These are phyloP conservation scores for Betula pendula DNA, from an alignment of 306 rosid species.

Conservation along the genomic window DNA sequence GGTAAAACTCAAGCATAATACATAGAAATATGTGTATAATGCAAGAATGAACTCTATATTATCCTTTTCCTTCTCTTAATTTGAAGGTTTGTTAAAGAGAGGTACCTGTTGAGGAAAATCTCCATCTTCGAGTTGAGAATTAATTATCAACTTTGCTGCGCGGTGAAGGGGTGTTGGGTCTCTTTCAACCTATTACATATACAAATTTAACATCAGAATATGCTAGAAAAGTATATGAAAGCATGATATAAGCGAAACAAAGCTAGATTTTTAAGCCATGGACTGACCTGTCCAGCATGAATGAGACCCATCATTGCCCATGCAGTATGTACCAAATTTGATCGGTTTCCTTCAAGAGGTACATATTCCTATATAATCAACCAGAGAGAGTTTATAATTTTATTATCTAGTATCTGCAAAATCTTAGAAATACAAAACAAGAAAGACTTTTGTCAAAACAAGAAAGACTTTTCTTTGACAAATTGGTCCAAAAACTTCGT, in stretches of 20 bases:
- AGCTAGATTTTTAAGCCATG: background rate
- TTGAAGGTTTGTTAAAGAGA: background rate
- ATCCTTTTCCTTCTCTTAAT: background rate
- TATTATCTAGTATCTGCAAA: no score
- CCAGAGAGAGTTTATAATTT: background rate
- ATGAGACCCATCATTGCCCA: slow-evolving; percentile 73
- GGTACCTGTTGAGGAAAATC: slow-evolving; percentile 72
- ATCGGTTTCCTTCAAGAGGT: slow-evolving; percentile 48
- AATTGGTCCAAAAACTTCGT: background rate
- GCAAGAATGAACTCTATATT: no score
- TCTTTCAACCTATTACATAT: slow-evolving; percentile 43
- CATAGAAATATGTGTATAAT: no score
- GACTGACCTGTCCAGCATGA: slow-evolving; percentile 51
- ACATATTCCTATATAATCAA: slow-evolving; percentile 37
- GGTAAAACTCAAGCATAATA: background rate
- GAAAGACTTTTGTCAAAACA: no score
- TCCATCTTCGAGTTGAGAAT: slow-evolving; percentile 59
- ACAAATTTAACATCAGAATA: background rate
- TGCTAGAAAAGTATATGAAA: no score
- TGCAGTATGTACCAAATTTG: slow-evolving; percentile 69
- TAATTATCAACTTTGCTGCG: slow-evolving; percentile 55
- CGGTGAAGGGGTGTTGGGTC: slow-evolving; percentile 60
- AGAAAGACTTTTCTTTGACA: no score
- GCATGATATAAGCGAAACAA: background rate
- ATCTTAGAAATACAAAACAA: no score